These are phyloP conservation scores for Claviceps africana DNA, from an alignment of 2,329 filamentous ascomycete species.

Conservation along the genomic window DNA sequence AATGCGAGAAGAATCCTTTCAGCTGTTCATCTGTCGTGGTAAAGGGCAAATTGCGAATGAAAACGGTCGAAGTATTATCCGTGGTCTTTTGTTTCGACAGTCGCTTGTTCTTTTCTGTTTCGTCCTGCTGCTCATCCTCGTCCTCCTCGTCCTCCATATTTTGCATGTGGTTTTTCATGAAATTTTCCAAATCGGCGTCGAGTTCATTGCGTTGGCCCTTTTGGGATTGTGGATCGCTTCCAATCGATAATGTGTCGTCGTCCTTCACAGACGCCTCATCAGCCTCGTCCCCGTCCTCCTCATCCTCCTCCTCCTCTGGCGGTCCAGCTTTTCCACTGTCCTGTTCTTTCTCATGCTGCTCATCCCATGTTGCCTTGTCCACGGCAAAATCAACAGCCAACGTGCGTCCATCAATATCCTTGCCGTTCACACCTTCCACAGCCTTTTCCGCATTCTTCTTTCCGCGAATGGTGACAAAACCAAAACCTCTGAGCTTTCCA, in stretches of 20 bases:
- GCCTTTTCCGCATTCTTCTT: slow-evolving; percentile 86
- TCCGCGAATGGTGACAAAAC: slow-evolving; percentile 79
- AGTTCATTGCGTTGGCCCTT: slow-evolving; percentile 24
- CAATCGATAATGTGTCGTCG: slow-evolving; percentile 15
- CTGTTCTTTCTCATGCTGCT: slow-evolving; percentile 34
- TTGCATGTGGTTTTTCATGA: slow-evolving; percentile 43
- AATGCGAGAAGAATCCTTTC: slow-evolving; percentile 73
- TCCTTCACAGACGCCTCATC: slow-evolving; percentile 17
- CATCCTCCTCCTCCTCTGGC: slow-evolving; percentile 19
- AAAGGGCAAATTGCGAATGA: slow-evolving; percentile 90
- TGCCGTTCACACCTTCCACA: slow-evolving; percentile 74
- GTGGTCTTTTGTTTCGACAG: slow-evolving; percentile 23
- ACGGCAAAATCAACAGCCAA: slow-evolving; percentile 96
- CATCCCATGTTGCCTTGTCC: slow-evolving; percentile 75
- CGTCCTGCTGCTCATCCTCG: slow-evolving; percentile 32
- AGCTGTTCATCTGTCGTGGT: slow-evolving; percentile 70
- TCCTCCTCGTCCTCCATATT: slow-evolving; percentile 47
- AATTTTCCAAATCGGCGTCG: slow-evolving; percentile 36
- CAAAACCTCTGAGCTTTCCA: slow-evolving; percentile 70
- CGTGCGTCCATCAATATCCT: slow-evolving; percentile 71
- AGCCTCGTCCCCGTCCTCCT: slow-evolving; percentile 19
- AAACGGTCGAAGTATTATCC: slow-evolving; percentile 66
- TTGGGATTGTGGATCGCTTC: slow-evolving; percentile 15
- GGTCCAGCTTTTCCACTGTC: slow-evolving; percentile 21
- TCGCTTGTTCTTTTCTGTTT: slow-evolving; percentile 21